Conservation (phyloP, 306 rosid genomes). For the Amphicarpaea edgeworthii region DNA sequence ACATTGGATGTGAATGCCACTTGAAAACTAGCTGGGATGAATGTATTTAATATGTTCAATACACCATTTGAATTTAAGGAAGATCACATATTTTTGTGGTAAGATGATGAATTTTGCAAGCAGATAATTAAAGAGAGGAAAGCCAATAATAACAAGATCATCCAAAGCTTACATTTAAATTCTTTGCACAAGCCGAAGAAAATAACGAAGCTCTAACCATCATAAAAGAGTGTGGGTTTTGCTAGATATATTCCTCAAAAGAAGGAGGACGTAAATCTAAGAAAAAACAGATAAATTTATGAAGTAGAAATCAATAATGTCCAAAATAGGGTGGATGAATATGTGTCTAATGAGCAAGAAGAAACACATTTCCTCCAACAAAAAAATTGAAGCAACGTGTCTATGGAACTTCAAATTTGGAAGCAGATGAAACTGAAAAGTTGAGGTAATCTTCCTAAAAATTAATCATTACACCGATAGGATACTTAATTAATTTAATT, state of each 20-base stretch:
- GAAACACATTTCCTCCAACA: neutral
- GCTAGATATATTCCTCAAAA: neutral
- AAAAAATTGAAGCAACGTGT: neutral
- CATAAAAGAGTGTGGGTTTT: conserved; percentile 34
- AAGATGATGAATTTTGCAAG: conserved; percentile 15
- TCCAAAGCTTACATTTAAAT: conserved; percentile 16
- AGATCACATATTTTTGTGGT: conserved; percentile 14
- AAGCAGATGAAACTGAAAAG: neutral
- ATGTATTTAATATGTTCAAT: too few species aligned
- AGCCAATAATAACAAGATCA: neutral
- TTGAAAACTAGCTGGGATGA: too few species aligned
- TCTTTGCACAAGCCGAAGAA: too few species aligned
- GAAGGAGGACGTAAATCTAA: neutral
- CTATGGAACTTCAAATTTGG: neutral
- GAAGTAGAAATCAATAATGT: neutral
- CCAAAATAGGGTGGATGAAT: neutral
- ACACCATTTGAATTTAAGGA: neutral
- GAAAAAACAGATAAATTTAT: neutral
- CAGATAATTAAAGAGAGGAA: neutral
- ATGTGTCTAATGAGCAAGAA: neutral
- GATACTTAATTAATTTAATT: too few species aligned
- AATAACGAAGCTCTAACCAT: too few species aligned
- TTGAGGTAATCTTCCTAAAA: neutral
- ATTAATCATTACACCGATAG: neutral
- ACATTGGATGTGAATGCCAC: too few species aligned